Base-by-base conservation (phyloP, 148 eudicot genomes). In the Persicaria tinctoria region DNA sequence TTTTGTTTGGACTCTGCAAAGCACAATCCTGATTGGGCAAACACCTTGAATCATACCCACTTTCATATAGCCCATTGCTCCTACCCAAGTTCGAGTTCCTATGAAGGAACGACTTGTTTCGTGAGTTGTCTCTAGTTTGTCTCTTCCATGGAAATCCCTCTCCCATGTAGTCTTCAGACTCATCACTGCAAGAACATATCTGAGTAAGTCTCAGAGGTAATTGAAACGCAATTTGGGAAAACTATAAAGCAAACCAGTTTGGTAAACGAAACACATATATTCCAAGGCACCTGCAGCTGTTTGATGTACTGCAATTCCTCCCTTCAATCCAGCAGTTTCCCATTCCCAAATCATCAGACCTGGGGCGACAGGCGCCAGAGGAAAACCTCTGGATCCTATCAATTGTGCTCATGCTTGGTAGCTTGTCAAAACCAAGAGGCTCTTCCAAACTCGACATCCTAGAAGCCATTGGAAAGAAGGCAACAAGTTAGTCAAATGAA, bases 391-490 rank as follows among this genome's bases (percentile, higher is more conserved):
- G 75, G 72, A 86, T 81, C 74, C 85, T 80, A 79, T 92, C 96
- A 48, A 90, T 87, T 56, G 81, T 86, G 86, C 85, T 89, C 87
- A 89, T 78, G 84, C 89, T 83, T 51, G 92, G 99, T 71, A 95
- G 80, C 63, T 84, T 90, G 83, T 95, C 99, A 81, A 89, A 81
- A 78, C 90, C 83, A 76, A 95, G 83, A 49, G 93, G 97, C 85
- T 95, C 90, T 80, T 95, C 91, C 85, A 95, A 82, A 79, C 99
- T 95, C 47, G 99, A 95, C 99, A 95, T 95, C 76, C 86, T 82
- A 72, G 75, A 85, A 77, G 49, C 32, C 70, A 63, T 9, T 44
- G 59, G 62, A 56, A 76, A 87, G 32, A 74, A 51, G 74, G 44
- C 72, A 70, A 49, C 32, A 18, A 12, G 41, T 60, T 16, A 63